A percentile compares a stretch with the other conserved stretches of the same genome.
These are phyloP conservation scores for Histomonas meleagridis DNA, from an alignment of 208 protist species.

Conservation along the genomic window DNA sequence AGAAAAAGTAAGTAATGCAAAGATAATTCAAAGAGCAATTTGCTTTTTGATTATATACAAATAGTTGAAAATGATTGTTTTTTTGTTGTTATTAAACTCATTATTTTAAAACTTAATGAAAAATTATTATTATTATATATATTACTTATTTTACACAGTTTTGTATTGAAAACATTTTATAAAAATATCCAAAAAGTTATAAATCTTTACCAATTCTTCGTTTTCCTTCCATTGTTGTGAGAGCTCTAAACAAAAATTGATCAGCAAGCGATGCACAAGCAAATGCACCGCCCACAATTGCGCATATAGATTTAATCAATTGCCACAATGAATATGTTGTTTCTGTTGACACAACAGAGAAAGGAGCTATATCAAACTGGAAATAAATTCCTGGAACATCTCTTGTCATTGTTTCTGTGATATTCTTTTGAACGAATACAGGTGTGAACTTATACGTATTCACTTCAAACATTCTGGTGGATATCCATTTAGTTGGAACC, in stretches of 20 bases:
- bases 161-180: too few relatives aligned
- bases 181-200: too few relatives aligned
- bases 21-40: too few relatives aligned
- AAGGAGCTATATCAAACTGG: neutral
- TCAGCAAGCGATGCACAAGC: constrained; percentile 22
- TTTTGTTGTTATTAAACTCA: too few relatives aligned
- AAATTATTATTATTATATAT: too few relatives aligned
- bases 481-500: neutral
- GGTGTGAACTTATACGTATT: constrained; percentile 14
- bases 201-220: neutral
- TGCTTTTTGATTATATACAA: too few relatives aligned
- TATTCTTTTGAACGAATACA: constrained; percentile 7
- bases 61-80: too few relatives aligned
- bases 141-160: too few relatives aligned
- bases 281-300: constrained; percentile 16
- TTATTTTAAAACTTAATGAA: too few relatives aligned
- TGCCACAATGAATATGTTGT: neutral
- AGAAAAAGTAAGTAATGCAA: too few relatives aligned
- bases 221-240: neutral
- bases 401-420: neutral
- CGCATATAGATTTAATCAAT: neutral
- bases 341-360: neutral
- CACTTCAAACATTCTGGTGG: neutral
- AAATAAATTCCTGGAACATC: constrained; percentile 16
- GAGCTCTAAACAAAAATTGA: neutral